Base-by-base conservation (phyloP, 306 rosid species). In the Quercus dentata region DNA sequence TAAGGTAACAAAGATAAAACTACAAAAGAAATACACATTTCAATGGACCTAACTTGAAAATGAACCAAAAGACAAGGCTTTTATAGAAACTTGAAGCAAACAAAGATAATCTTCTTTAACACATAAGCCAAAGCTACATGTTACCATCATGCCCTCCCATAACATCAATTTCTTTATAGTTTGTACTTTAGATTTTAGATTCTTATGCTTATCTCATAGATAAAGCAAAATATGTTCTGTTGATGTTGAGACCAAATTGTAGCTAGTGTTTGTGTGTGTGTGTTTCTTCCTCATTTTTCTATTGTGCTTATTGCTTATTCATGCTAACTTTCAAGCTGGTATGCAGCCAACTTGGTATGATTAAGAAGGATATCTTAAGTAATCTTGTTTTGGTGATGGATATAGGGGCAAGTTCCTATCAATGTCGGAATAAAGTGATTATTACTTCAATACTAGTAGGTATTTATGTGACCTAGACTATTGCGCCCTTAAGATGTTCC, bases 21-120 rank as follows among this genome's bases (percentile, higher is more conserved):
- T 56, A 73, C 75, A 78, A 55, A 76, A 72, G 57, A 56, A 79
- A 30, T 51, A 73, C 76, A 65, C 35, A 73, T 56, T 70, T 70
- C 73, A 54, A 69, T 30, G 56, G 41, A 71, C 64, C 71, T 69
- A 71, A 77, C 31, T 14, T 74, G 70, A 44, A 73, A 78, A 85
- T 41, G 71, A 76, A 75, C 55, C 12, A 56, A 63, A 76, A 81
- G n/a, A 59, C 82, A 68, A 25, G 38, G 63, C 38, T 80, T 69
- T 69, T 58, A 85, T 78, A 73, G 8, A 71, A 76, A 56, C 75
- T 44, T 30, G 74, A 83, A 77, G 79, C 78, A 71, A 74, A 55
- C 62, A 56, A 59, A 83, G 76, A 86, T 33, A 67, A 55, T 65
- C 80, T 78, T 41, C 78, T 74, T 65, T 65, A 78, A 75, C 6